Percentiles rank a stretch among this genome's conserved stretches.
phyloP scores from a whole-genome alignment of 2,329 filamentous ascomycete species.

The Neofusicoccum umdonicola region DNA sequence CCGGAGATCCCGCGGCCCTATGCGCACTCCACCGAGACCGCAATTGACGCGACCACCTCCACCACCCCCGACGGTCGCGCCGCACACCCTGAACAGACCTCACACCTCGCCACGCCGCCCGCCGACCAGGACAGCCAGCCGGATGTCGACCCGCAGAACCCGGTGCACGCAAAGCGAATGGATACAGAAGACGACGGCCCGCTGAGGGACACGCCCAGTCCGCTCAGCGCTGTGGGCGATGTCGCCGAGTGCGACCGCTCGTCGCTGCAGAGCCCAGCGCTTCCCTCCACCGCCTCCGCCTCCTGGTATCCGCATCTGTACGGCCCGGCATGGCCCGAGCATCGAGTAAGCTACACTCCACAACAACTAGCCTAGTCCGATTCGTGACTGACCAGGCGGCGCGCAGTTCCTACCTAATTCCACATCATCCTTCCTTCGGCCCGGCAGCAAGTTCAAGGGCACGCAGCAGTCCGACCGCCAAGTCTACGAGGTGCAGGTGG shows the following conservation, averaged over 20 bases:
- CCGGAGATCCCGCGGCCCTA: constrained; percentile 41
- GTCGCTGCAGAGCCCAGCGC: constrained; percentile 29
- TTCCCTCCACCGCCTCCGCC: constrained; percentile 26
- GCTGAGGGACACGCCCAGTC: constrained; percentile 37
- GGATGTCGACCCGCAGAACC: constrained; percentile 22
- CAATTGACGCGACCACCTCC: constrained; percentile 9
- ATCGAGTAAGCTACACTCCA: constrained; percentile 29
- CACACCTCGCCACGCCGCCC: constrained; percentile 28
- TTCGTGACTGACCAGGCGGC: constrained; percentile 22
- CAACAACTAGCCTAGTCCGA: not conserved
- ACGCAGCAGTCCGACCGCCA: constrained; percentile 92
- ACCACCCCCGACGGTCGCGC: constrained; percentile 1
- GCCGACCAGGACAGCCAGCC: constrained; percentile 25
- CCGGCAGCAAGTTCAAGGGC: constrained; percentile 84
- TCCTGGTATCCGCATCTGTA: constrained; percentile 24
- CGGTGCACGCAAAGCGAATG: constrained; percentile 30
- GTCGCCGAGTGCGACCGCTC: constrained; percentile 33
- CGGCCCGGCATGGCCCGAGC: constrained; percentile 32
- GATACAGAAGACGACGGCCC: constrained; percentile 34
- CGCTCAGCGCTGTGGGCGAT: constrained; percentile 37
- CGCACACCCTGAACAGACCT: constrained; percentile 8
- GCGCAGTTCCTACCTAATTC: constrained; percentile 68
- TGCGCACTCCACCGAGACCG: constrained; percentile 6
- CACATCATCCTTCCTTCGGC: constrained; percentile 81
- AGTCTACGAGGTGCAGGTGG: constrained; percentile 92